phyloP scores from a whole-genome alignment of 2,329 filamentous ascomycete species.

The Nemania sp. region DNA sequence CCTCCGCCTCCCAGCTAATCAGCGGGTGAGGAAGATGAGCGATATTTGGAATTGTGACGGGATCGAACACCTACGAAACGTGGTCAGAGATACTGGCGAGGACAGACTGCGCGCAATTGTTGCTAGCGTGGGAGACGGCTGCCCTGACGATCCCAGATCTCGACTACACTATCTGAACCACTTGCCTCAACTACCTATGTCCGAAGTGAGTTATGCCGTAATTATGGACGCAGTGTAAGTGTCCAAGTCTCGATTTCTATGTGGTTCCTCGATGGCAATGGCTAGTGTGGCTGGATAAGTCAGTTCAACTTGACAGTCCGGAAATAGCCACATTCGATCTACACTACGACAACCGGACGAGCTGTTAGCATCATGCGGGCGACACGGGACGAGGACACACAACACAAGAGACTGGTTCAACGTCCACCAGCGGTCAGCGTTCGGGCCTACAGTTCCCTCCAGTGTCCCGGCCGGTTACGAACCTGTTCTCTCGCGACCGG shows the following conservation, averaged over 20 bases:
- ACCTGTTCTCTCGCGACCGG: constrained; percentile 6
- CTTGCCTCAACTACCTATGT: neutral
- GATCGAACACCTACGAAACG: constrained; percentile 23
- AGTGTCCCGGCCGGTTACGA: constrained; percentile 22
- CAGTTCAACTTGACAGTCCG: neutral
- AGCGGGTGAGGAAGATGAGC: neutral
- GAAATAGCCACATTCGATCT: neutral
- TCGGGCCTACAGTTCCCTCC: constrained; percentile 9
- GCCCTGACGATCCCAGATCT: constrained; percentile 25
- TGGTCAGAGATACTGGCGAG: constrained; percentile 21
- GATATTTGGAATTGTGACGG: constrained; percentile 28
- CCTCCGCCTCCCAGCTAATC: constrained; percentile 19
- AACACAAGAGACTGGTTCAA: constrained; percentile 14
- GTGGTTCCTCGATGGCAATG: too few species aligned
- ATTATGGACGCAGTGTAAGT: neutral
- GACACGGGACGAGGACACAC: constrained; percentile 7
- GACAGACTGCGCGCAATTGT: constrained; percentile 14
- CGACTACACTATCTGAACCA: neutral
- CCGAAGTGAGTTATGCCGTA: neutral
- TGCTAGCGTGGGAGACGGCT: constrained; percentile 18
- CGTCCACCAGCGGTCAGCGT: constrained; percentile 19
- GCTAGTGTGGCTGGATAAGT: too few species aligned
- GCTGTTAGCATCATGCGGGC: neutral
- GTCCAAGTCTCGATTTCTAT: neutral
- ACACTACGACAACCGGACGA: neutral